These are phyloP conservation scores for Hanseniaspora pseudoguilliermondii DNA, from an alignment of 805 yeast species.

Conservation along the genomic window DNA sequence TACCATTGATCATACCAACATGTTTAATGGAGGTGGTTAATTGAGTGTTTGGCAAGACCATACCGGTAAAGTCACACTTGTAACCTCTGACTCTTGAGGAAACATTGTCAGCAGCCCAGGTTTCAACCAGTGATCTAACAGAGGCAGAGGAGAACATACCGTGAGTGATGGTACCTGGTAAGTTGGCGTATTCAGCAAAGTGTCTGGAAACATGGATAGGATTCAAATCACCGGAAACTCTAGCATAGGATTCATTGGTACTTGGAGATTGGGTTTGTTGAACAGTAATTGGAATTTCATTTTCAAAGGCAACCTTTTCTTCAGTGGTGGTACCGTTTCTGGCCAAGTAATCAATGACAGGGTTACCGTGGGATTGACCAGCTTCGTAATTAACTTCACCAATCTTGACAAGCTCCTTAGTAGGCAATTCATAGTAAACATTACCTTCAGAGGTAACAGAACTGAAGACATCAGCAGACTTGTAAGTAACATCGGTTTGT, in stretches of 20 bases:
- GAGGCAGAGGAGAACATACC: constrained; percentile 98
- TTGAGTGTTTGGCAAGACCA: constrained; percentile 93
- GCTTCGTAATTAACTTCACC: constrained; percentile 81
- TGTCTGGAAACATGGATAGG: constrained; percentile 96
- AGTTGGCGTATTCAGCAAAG: constrained; percentile 80
- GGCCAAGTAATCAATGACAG: constrained; percentile 83
- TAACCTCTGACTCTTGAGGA: constrained; percentile 92
- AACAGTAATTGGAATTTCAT: constrained; percentile 71
- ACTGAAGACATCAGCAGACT: constrained; percentile 60
- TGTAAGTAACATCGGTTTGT: constrained; percentile 70
- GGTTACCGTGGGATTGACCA: constrained; percentile 90
- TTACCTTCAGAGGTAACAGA: constrained; percentile 76
- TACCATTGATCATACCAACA: constrained; percentile 97
- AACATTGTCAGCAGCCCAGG: constrained; percentile 96
- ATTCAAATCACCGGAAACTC: constrained; percentile 94
- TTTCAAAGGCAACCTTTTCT: constrained; percentile 84
- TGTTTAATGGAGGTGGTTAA: constrained; percentile 83
- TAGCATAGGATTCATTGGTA: constrained; percentile 91
- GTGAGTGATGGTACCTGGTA: constrained; percentile 97
- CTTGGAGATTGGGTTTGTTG: constrained; percentile 67
- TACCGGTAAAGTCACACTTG: constrained; percentile 81
- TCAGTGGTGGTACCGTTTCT: constrained; percentile 90
- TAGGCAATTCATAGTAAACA: constrained; percentile 76
- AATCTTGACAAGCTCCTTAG: constrained; percentile 74
- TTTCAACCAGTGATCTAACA: constrained; percentile 87